Evolutionary conservation across 805 yeast genomes (phyloP), one percentile per base, ranked within the genome.

Genomic region (Kodamaea lidongshanica): DNA sequence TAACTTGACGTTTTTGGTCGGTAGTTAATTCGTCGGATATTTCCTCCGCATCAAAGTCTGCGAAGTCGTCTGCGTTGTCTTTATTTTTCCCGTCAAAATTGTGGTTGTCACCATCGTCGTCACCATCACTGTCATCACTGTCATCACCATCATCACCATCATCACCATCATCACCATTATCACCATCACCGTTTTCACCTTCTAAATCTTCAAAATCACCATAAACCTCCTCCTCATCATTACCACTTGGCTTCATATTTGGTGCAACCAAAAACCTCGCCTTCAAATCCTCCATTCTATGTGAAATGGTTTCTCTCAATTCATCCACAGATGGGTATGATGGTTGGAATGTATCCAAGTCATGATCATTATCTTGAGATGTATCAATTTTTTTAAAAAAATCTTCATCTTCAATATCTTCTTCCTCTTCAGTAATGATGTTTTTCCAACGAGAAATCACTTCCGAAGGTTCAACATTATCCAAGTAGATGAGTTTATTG

Each of bases 401-500:
- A 23, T 70, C 72, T 16, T 53, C 60, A 18, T 58, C 67, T 12
- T 60, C 68, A 10, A 61, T 70, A 5, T 57, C 60, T 4, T 62
- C 66, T 3, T 58, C 65, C 7, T 61, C 64, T n/a, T 59, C 63
- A 2, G 46, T 54, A 22, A 64, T 67, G 44, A 73, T 75, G 18
- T 70, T 65, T 41, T 56, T 74, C 94, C 94, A 84, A 55, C 88
- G 71, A 23, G 61, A 62, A 27, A 85, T 63, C 19, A 72, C 92
- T 40, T 81, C 92, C 1, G 59, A 65, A 0, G 96, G 88, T 8
- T 76, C 73, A 23, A 86, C 66, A 42, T 84, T 80, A 34, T 79
- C 77, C 73, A 82, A 68, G 54, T 92, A 89, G 4, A 92, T 61
- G 33, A 89, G 60, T 48, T 82, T 84, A 44, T 79, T 77, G 38